Percentiles rank a stretch among this genome's conserved stretches.
phyloP scores from a whole-genome alignment of 352 stramenopile genomes.

The Pythium rishiriense region DNA sequence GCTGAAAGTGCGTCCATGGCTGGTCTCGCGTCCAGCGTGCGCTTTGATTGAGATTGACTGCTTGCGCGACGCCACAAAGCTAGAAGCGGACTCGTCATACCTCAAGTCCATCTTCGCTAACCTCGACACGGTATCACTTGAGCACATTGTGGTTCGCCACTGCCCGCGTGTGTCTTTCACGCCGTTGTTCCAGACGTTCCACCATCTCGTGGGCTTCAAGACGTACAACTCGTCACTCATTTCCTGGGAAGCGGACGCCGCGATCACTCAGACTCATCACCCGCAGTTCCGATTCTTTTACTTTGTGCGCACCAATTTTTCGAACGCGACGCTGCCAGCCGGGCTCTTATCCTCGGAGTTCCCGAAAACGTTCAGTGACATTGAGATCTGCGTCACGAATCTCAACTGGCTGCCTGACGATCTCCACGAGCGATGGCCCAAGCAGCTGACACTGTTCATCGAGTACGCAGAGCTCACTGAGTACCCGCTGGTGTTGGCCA shows the following conservation, averaged over 20 bases:
- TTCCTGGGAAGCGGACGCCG: slow-evolving; percentile 30
- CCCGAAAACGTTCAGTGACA: slow-evolving; percentile 12
- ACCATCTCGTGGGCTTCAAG: slow-evolving; percentile 33
- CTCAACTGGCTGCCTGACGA: slow-evolving; percentile 8
- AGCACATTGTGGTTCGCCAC: slow-evolving; percentile 36
- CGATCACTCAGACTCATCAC: slow-evolving; percentile 29
- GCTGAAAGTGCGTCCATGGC: slow-evolving; percentile 32
- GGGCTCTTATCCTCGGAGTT: slow-evolving; percentile 15
- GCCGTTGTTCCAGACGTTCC: slow-evolving; percentile 27
- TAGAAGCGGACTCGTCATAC: no score
- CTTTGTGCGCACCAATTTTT: slow-evolving; percentile 22
- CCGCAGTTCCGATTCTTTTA: slow-evolving; percentile 18
- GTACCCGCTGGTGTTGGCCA: neutral
- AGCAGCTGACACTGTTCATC: neutral
- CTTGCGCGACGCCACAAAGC: neutral
- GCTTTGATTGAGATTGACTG: slow-evolving; percentile 20
- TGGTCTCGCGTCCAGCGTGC: slow-evolving; percentile 18
- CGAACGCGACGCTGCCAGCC: slow-evolving; percentile 4
- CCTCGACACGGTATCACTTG: slow-evolving; percentile 28
- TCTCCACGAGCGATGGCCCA: slow-evolving; percentile 12
- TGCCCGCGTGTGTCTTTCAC: slow-evolving; percentile 38
- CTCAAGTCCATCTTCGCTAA: slow-evolving; percentile 4
- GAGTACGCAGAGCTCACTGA: slow-evolving; percentile 1
- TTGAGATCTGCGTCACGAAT: slow-evolving; percentile 26
- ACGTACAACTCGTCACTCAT: slow-evolving; percentile 46